Base-by-base conservation (phyloP, 2,329 filamentous ascomycete genomes). In the Cordyceps sp. region DNA sequence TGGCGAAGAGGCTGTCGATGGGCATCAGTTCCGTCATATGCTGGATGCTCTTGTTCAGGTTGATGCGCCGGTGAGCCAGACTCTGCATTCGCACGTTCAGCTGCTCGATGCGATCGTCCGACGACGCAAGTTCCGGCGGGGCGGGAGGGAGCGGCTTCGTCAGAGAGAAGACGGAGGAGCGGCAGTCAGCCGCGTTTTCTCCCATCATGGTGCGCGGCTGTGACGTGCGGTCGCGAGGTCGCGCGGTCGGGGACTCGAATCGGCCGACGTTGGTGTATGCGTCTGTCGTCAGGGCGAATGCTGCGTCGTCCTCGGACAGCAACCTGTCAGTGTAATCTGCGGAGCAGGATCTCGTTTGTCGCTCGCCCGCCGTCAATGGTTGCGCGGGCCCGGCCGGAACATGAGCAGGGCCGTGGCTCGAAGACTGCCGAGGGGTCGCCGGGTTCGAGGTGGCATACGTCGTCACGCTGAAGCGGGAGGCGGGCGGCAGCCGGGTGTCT, bases 21-120 rank as follows among this genome's bases (percentile, higher is more conserved):
- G 79, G 78, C 62, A 85, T 79, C 36, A 85, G 64, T 49, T 83
- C 73, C 36, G 75, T 83, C 62, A 88, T 75, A 50, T 88, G 79
- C 39, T 69, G 62, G 48, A 90, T 81, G 38, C 78, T 73, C 17
- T 65, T 73, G 47, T 71, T 67, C 45, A 88, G 71, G 53, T 86
- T 88, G 37, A 66, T 61, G 33, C 76, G 71, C 28, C 80, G 71
- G 45, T 79, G 73, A 1, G 62, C 60, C 7, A 90, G 64, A 30
- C 69, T 65, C 26, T 73, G 63, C 20, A 81, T 67, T 43, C 72
- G 68, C 5, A 74, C 70, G 44, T 78, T 70, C 17, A 90, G 62
- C 37, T 67, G 62, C 9, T 71, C 65, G 13, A 88, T 69, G 19
- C 76, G 75, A 46, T 78, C 74, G 23, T 67, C 61, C 2, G 70